Conservation (phyloP, 176 grass and related monocot genomes). For the Hsuehochloa calcarea region DNA sequence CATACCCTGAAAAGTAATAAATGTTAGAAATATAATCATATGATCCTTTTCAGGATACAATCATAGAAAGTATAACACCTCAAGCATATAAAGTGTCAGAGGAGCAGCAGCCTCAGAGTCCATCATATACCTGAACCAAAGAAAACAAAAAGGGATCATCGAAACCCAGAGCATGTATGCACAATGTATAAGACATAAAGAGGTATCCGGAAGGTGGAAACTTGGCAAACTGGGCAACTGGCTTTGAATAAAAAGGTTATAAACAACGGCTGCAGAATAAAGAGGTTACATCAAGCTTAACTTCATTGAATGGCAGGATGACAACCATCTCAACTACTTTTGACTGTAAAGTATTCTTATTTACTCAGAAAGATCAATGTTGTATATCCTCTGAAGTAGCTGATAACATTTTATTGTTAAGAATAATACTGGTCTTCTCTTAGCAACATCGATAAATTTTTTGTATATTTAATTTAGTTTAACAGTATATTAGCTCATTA, state of each 20-base stretch:
- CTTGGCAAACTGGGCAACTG: background rate
- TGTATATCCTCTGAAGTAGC: background rate
- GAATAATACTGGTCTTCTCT: background rate
- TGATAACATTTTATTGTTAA: background rate
- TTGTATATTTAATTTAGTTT: background rate
- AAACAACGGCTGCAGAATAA: background rate
- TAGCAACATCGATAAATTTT: too few species aligned
- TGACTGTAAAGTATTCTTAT: background rate
- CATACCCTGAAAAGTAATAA: constrained; percentile 67
- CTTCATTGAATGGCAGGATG: background rate
- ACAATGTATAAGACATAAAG: background rate
- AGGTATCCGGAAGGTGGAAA: background rate
- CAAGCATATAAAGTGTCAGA: constrained; percentile 96
- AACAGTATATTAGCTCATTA: background rate
- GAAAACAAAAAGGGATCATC: constrained; percentile 24
- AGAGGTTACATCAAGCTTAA: background rate
- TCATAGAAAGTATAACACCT: constrained; percentile 55
- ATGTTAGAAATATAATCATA: constrained; percentile 28
- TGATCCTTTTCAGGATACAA: background rate
- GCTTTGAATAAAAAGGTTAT: background rate
- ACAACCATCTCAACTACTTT: background rate
- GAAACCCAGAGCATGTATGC: background rate
- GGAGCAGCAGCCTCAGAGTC: constrained; percentile 79
- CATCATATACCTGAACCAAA: constrained; percentile 86
- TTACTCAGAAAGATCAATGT: background rate